Conservation (phyloP, 805 yeast genomes). For the Candida montana region DNA sequence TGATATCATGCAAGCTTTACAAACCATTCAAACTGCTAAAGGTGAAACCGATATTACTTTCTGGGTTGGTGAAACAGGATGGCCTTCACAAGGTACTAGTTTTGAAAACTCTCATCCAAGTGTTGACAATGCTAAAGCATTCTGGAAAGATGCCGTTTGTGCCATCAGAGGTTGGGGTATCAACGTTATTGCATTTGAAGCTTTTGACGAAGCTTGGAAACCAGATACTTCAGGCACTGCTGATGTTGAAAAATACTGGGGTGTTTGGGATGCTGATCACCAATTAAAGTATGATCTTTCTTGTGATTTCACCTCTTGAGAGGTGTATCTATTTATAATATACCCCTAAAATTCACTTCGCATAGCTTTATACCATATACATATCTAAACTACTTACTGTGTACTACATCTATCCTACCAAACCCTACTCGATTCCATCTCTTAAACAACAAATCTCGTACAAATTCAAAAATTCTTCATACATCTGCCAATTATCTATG, state of each 20-base stretch:
- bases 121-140: slow-evolving; percentile 65
- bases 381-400: too few species aligned
- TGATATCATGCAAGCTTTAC: slow-evolving; percentile 96
- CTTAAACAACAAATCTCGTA: too few species aligned
- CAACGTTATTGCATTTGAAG: slow-evolving; percentile 89
- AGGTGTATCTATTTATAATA: background rate
- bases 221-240: slow-evolving; percentile 82
- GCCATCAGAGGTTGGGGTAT: slow-evolving; percentile 96
- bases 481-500: too few species aligned
- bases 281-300: slow-evolving; percentile 40
- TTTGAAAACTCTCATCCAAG: slow-evolving; percentile 65
- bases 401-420: too few species aligned
- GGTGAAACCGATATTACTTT: slow-evolving; percentile 82
- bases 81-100: slow-evolving; percentile 85
- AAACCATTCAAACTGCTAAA: slow-evolving; percentile 77
- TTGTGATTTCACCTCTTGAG: slow-evolving; percentile 39
- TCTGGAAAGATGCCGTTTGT: slow-evolving; percentile 87
- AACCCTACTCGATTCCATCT: too few species aligned
- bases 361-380: too few species aligned
- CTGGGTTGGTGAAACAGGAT: slow-evolving; percentile 98
- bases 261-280: slow-evolving; percentile 62
- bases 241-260: slow-evolving; percentile 93
- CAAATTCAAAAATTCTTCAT: too few species aligned
- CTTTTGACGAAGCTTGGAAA: slow-evolving; percentile 95
- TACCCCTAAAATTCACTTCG: background rate